Percentiles rank a stretch among this genome's conserved stretches.
These are phyloP conservation scores for Polychaeton citri DNA, from an alignment of 2,329 filamentous ascomycete species.

Conservation along the genomic window DNA sequence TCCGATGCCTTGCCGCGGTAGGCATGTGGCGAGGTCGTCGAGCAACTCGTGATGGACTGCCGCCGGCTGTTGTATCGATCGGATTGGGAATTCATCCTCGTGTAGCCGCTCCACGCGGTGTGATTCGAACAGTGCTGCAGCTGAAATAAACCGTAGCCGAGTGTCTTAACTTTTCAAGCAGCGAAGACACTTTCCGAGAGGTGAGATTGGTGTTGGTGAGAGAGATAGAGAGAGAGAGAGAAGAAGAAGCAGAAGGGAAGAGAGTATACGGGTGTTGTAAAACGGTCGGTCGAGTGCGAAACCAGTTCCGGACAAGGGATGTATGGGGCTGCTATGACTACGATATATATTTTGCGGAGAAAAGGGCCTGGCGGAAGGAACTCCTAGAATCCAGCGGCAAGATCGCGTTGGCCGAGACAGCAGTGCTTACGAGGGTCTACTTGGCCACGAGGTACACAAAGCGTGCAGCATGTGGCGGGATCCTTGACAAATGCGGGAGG, in stretches of 20 bases:
- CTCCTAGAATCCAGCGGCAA: not conserved
- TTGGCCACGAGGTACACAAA: not conserved
- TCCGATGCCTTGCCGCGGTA: not conserved
- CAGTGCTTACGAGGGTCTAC: not conserved
- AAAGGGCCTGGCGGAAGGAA: not conserved
- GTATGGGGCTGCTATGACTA: too few species aligned
- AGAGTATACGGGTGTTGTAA: not conserved
- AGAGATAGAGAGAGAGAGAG: not conserved
- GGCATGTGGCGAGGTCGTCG: not conserved
- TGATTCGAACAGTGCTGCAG: not conserved
- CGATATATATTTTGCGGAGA: too few species aligned
- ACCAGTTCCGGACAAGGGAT: too few species aligned
- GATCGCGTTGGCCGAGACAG: not conserved
- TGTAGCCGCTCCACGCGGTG: not conserved
- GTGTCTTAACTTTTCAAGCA: not conserved
- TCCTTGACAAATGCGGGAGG: not conserved
- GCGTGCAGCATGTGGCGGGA: not conserved
- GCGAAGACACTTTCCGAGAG: not conserved
- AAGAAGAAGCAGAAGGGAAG: not conserved
- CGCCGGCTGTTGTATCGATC: not conserved
- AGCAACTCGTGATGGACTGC: not conserved
- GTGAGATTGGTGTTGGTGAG: not conserved
- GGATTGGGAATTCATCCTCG: not conserved
- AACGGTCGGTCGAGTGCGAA: not conserved
- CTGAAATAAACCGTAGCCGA: not conserved